These are phyloP conservation scores for Fusarium incarnatum DNA, from an alignment of 2,329 filamentous ascomycete genomes.

Conservation along the genomic window DNA sequence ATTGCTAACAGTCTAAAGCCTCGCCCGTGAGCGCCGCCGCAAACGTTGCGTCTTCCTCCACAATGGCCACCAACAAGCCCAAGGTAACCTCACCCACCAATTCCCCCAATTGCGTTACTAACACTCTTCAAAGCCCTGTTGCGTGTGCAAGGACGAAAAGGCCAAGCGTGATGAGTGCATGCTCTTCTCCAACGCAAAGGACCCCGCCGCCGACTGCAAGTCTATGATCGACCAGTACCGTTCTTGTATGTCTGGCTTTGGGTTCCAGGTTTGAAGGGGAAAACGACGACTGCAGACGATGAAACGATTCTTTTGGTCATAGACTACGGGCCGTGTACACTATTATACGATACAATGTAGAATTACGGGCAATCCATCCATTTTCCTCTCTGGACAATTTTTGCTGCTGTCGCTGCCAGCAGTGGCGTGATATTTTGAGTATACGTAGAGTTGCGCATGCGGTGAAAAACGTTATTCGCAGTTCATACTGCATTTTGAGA, in stretches of 20 bases:
- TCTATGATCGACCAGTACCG: constrained; percentile 86
- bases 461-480: neutral
- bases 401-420: neutral
- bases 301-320: constrained; percentile 17
- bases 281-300: neutral
- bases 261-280: constrained; percentile 74
- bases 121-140: constrained; percentile 79
- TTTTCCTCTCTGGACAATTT: constrained; percentile 39
- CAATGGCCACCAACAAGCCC: constrained; percentile 52
- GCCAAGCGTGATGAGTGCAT: constrained; percentile 95
- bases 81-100: constrained; percentile 53
- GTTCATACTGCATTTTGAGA: neutral
- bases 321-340: constrained; percentile 39
- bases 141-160: constrained; percentile 97
- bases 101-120: constrained; percentile 32
- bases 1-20: constrained; percentile 28
- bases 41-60: constrained; percentile 47
- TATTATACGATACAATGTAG: constrained; percentile 41
- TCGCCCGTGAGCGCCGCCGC: constrained; percentile 43
- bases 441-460: neutral
- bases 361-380: constrained; percentile 39
- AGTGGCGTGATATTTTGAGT: constrained; percentile 39
- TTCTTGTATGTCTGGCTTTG: constrained; percentile 91
- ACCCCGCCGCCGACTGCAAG: constrained; percentile 87
- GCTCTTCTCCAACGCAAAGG: constrained; percentile 89